Evolutionary conservation across 768 basidiomycete species (phyloP), one percentile per base, ranked within the genome.

Genomic region (Sarcodon sp.): DNA sequence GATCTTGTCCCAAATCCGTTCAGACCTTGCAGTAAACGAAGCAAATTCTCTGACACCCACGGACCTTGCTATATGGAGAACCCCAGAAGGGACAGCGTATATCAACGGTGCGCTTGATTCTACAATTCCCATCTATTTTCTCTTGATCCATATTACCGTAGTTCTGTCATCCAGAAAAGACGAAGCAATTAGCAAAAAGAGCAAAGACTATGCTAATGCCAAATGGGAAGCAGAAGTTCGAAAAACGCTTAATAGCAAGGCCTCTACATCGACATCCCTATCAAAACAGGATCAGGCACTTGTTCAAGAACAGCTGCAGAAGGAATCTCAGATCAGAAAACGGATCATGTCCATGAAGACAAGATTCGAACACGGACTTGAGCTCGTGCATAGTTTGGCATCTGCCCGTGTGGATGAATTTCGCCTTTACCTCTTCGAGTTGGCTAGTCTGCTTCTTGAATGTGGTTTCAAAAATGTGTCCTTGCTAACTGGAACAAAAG

Each of bases 141-240:
- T 37, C 27, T 3, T 46, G 11, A 21, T 43, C 13, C 49, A 39
- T 4, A n/a, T 16, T 33, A 31, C 48, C 38, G 9, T 54, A 88
- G 87, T 87, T 2, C 66, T 92, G 11, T 68, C 79, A 8, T 65
- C 71, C 2, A 76, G 75, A 48, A 84, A 83, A 56, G 61, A 61
- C 9, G 70, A 68, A 1, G 69, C 73, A 4, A 67, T 57, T 43
- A 67, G 60, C 64, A 72, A 65, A 53, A 94, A 93, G 60, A 87
- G 89, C 11, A 97, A 96, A 55, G 85, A 82, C 50, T 79, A 85
- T 5, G 89, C 88, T 34, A 85, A 94, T 11, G 84, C 88, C 13
- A 83, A 88, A 57, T 99, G 94, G 94, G 96, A 99, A 52, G 84
- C 82, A 27, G 93, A 99, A 51, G 69, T 94, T n/a, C 78, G 92